Base-by-base conservation (phyloP, 176 grass and related monocot species). In the Pontederia crassipes region DNA sequence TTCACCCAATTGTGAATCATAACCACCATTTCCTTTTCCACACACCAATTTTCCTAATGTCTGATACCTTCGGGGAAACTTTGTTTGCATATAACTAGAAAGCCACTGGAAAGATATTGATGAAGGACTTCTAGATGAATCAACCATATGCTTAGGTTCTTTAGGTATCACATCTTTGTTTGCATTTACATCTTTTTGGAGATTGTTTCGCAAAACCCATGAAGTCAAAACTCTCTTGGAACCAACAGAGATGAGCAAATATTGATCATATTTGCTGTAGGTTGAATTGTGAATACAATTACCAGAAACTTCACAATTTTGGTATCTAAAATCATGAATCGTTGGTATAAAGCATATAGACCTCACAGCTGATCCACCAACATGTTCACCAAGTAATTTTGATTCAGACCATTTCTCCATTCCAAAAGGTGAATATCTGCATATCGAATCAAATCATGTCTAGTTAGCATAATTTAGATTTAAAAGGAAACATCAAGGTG, bases 341-440 rank as follows among this genome's bases (percentile, higher is more conserved):
- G 76, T 88, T 11, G 79, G 55, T 9, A 87, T 85, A 76, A 91
- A 91, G 45, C 81, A 97, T 28, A 83, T 80, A 45, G 81, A 89
- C 75, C 92, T 81, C 55, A 97, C 87, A 55, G 92, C 92, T 69
- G 92, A 97, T 18, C 92, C 92, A 40, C 92, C 92, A 75, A 97
- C 81, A 80, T 97, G 92, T 63, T 97, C 87, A 54, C 92, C 87
- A 2, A 97, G 79, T 79, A 97, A 70, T 73, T 85, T 88, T 46
- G 92, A 88, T 52, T 85, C 80, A 62, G 52, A 62, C 92, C 92
- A 97, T 79, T 53, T 78, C 80, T 83, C 79, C 59, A 66, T 68
- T 66, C 72, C 76, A 56, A 48, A 66, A 57, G 62, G 49, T 12
- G 74, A 81, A 60, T 85, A 88, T 28, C 92, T 97, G 74, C 32